Evolutionary conservation across 768 basidiomycete genomes (phyloP), one percentile per base, ranked within the genome.

Genomic region (Mycena olivaceomarginata): DNA sequence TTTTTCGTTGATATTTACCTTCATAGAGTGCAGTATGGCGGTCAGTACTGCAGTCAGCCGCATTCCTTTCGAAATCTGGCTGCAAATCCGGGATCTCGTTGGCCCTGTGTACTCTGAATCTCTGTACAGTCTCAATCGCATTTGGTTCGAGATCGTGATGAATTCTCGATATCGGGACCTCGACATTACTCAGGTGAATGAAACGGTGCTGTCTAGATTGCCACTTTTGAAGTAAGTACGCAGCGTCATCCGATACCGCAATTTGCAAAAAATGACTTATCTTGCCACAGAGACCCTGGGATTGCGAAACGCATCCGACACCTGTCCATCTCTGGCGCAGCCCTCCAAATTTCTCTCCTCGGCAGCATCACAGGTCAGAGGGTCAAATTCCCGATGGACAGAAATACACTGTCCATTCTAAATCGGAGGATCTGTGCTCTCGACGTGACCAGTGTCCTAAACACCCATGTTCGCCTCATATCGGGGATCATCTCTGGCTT

Each of bases 41-140:
- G 67, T 63, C n/a, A 41, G 16, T 16, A 25, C 48, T 31, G 69
- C 75, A 57, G 69, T 51, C 53, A 69, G 65, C 48, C 59, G 76
- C 31, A 37, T 80, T 37, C 79, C 79, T 18, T 77, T 72, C 53
- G 79, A 80, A 43, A 77, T 77, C 4, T 80, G 79, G 79, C 79
- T 77, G 4, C 74, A 76, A 31, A 73, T 80, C 63, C 63, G 48
- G 16, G 68, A 72, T 40, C 68, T 77, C 41, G 22, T 80, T 1
- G 70, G 60, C 4, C 63, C 67, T 1, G 40, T 31, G 3, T 51
- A 77, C 13, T 62, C 69, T 15, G 22, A 31, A 16, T 51, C 51
- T 25, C 66, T 75, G 2, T 80, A 80, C 63, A 70, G 77, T 16
- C 64, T 80, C 70, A 80, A 80, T 51, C 69, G 74, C 18, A 39